Base-by-base conservation (phyloP, 306 rosid genomes). In the Dalbergia oliveri region DNA sequence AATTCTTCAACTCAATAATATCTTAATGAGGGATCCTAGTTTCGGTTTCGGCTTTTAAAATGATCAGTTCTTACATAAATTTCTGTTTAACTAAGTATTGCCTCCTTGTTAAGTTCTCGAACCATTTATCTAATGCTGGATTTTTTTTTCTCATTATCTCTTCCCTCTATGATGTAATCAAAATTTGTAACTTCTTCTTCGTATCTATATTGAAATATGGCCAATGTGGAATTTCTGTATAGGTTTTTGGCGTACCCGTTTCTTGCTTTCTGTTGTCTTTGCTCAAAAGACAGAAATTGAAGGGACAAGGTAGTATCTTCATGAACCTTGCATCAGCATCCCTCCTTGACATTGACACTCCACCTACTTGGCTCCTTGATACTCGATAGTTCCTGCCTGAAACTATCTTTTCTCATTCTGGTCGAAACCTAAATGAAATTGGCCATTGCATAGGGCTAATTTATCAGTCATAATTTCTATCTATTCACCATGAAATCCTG, bases 201-300 rank as follows among this genome's bases (percentile, higher is more conserved):
- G 15, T 65, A 39, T 65, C 72, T 63, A 35, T 47, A 76, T 45
- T 63, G 37, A 47, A 63, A 54, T 21, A 4, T 35, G 26, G 54
- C 53, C 73, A 51, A 53, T 60, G 63, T 66, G 65, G 50, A 50
- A 34, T 61, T 31, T 33, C 62, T 45, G 13, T 62, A 5, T 33
- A 5, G 71, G 15, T 72, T 56, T 26, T 26, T 37, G 9, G 49
- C 51, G 6, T 54, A 37, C 8, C 51, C 4, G 16, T 16, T 19
- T 16, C 62, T 76, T 47, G 47, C 19, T 63, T 76, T 51, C 72
- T 50, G 73, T 9, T 34, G 47, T 39, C 47, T 66, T 39, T 35
- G 19, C 14, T 53, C 37, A 13, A 51, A 65, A 19, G 31, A 26
- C 0, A 26, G 5, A 15, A 19, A 19, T 11, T 37, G 60, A 33